Percentiles rank a stretch among this genome's conserved stretches.
phyloP scores from a whole-genome alignment of 2,329 filamentous ascomycete genomes.

The Beauveria varroae region DNA sequence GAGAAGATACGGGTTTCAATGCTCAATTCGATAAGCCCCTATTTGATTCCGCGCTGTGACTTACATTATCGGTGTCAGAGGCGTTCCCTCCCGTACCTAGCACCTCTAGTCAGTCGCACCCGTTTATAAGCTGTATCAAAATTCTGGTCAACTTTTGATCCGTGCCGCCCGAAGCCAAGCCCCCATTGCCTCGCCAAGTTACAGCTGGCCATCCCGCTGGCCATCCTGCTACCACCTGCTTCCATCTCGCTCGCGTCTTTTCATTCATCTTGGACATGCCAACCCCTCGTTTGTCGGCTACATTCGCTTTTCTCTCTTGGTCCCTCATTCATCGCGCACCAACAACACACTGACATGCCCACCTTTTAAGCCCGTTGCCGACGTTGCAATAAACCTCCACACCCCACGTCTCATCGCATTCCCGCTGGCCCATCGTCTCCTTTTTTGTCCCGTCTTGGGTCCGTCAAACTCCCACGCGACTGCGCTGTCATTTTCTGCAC shows the following conservation, averaged over 20 bases:
- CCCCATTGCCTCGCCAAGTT: not conserved
- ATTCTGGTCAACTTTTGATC: not conserved
- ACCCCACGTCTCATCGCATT: conserved; percentile 4
- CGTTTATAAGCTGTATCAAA: no score
- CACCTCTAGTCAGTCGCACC: no score
- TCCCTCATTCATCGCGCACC: not conserved
- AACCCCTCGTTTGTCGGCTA: not conserved
- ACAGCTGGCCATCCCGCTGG: not conserved
- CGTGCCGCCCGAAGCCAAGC: not conserved
- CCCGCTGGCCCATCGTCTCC: not conserved
- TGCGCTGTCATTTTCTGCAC: not conserved
- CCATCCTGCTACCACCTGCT: not conserved
- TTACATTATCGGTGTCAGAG: not conserved
- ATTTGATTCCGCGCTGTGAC: not conserved
- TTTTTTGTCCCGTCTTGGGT: not conserved
- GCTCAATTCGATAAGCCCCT: not conserved
- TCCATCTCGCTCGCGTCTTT: not conserved
- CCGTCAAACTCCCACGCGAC: not conserved
- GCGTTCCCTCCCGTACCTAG: not conserved
- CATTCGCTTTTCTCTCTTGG: not conserved
- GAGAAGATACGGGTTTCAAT: not conserved
- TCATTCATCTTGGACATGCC: not conserved
- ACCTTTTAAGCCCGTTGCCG: conserved; percentile 34
- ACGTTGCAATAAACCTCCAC: conserved; percentile 6
- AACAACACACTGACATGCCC: conserved; percentile 42